These are phyloP conservation scores for Colletotrichum cuscutae DNA, from an alignment of 2,329 filamentous ascomycete species.

Conservation along the genomic window DNA sequence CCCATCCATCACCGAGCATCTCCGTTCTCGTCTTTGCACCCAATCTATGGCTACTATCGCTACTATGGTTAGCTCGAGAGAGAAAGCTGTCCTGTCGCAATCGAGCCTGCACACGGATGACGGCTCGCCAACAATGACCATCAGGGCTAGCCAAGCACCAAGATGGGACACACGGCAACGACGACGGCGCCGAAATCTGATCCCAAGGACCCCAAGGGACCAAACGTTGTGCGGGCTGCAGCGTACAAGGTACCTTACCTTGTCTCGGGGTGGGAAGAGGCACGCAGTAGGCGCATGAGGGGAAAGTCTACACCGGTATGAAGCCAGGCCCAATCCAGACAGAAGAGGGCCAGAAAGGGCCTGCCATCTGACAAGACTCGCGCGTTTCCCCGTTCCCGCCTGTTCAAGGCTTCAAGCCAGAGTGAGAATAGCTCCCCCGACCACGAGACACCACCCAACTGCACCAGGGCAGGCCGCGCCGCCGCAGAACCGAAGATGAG, in stretches of 20 bases:
- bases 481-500: not conserved
- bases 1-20: not conserved
- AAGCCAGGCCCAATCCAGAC: not conserved
- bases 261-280: not conserved
- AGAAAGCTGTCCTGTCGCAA: not conserved
- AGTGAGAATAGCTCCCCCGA: slow-evolving; percentile 13
- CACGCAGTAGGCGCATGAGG: not conserved
- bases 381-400: not conserved
- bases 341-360: slow-evolving; percentile 4
- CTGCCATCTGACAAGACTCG: slow-evolving; percentile 1
- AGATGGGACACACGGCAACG: slow-evolving; percentile 21
- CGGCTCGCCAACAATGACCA: not conserved
- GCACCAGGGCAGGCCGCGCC: too few species aligned
- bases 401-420: not conserved
- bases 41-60: too few species aligned
- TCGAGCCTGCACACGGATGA: not conserved
- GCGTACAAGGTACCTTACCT: too few species aligned
- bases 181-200: not conserved
- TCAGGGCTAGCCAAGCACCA: not conserved
- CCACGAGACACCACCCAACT: not conserved
- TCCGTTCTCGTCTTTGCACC: not conserved
- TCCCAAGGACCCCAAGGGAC: not conserved
- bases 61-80: not conserved
- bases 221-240: not conserved
- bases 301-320: not conserved